These are phyloP conservation scores for Yamadazyma scolyti DNA, from an alignment of 805 yeast genomes.

Conservation along the genomic window DNA sequence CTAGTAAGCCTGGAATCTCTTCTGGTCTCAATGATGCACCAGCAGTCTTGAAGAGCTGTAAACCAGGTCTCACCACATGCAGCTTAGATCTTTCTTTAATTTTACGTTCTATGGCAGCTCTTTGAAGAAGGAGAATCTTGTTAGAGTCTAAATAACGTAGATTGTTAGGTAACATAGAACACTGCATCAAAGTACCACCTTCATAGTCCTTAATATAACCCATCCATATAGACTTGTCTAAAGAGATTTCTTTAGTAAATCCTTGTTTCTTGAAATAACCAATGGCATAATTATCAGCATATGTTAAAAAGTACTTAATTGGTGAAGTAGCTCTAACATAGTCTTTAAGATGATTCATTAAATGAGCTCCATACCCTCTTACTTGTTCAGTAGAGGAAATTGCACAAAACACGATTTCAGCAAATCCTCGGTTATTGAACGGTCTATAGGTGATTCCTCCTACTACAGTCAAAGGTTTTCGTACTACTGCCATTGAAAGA, in stretches of 20 bases:
- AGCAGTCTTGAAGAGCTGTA: constrained; percentile 58
- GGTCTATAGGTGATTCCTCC: constrained; percentile 98
- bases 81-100: constrained; percentile 76
- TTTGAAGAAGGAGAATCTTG: constrained; percentile 80
- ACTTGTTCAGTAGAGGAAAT: constrained; percentile 97
- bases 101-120: constrained; percentile 85
- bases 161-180: constrained; percentile 84
- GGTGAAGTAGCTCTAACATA: constrained; percentile 87
- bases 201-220: constrained; percentile 98
- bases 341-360: constrained; percentile 97
- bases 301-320: constrained; percentile 12
- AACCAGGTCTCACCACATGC: constrained; percentile 78
- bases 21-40: constrained; percentile 62
- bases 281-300: constrained; percentile 98
- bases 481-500: constrained; percentile 91
- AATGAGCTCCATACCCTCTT: constrained; percentile 96
- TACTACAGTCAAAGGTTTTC: constrained; percentile 90
- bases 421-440: constrained; percentile 84
- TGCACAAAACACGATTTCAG: constrained; percentile 98
- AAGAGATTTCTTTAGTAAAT: constrained; percentile 88
- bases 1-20: constrained; percentile 82
- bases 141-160: constrained; percentile 81
- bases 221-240: constrained; percentile 89
- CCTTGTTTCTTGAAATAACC: constrained; percentile 99
- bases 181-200: constrained; percentile 98